Conservation (phyloP, 1,284 basidiomycete species). For the Volvariella surrecta region DNA sequence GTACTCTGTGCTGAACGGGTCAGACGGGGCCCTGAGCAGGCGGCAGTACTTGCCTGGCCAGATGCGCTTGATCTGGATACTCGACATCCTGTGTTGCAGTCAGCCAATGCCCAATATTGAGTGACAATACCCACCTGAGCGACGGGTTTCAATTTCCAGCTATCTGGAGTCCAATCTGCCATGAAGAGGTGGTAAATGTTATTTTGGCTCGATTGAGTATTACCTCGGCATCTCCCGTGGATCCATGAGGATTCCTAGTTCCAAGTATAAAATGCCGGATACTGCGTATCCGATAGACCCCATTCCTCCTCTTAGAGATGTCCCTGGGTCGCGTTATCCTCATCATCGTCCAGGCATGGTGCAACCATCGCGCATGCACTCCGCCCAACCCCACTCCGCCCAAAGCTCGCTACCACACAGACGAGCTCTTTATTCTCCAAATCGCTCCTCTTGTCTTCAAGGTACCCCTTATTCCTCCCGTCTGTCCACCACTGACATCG, state of each 20-base stretch:
- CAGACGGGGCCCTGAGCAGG: slow-evolving; percentile 1
- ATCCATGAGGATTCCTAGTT: too few species aligned
- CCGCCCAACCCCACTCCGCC: slow-evolving; percentile 49
- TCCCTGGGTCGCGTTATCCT: slow-evolving; percentile 36
- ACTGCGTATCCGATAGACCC: too few species aligned
- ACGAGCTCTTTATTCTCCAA: slow-evolving; percentile 43
- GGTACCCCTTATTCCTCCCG: slow-evolving; percentile 19
- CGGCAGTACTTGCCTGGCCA: slow-evolving; percentile 29
- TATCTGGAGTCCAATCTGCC: slow-evolving; percentile 36
- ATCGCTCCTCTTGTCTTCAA: slow-evolving; percentile 53
- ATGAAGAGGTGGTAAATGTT: background rate
- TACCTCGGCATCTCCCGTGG: too few species aligned
- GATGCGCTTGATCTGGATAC: slow-evolving; percentile 42
- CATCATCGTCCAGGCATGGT: slow-evolving; percentile 37
- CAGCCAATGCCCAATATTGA: background rate
- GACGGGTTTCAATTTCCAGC: slow-evolving; percentile 58
- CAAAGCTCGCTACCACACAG: slow-evolving; percentile 46
- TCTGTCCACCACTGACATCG: background rate
- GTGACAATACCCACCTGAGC: slow-evolving; percentile 42
- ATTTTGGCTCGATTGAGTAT: too few species aligned
- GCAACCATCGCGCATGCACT: slow-evolving; percentile 46
- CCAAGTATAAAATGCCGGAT: too few species aligned
- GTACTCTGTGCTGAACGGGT: slow-evolving; percentile 40
- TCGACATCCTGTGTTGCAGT: slow-evolving; percentile 46
- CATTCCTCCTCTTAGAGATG: slow-evolving; percentile 25